These are phyloP conservation scores for Suhomyces atakaporum DNA, from an alignment of 1,139 yeast species.

Conservation along the genomic window DNA sequence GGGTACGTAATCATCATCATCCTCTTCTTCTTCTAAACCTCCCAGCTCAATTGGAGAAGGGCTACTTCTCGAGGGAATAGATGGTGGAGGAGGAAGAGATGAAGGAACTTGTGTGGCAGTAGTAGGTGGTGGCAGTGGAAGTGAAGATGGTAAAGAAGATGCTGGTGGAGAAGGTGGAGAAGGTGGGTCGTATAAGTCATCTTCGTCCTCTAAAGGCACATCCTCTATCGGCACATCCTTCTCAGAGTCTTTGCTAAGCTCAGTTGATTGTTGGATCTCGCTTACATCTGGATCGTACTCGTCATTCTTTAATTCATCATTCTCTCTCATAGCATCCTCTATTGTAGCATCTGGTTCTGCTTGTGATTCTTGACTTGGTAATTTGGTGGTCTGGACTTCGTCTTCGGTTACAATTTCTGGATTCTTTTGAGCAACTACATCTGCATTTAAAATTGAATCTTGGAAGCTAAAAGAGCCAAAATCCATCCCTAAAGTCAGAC, in stretches of 20 bases:
- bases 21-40: conserved; percentile 3
- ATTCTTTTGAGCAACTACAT: not conserved
- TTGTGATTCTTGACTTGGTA: too few species aligned
- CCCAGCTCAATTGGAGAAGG: conserved; percentile 6
- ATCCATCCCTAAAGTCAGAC: conserved; percentile 7
- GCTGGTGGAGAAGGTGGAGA: too few species aligned
- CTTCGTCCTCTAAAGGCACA: conserved; percentile 13
- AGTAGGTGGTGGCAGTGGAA: too few species aligned
- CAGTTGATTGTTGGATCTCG: not conserved
- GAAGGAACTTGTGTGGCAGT: too few species aligned
- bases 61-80: conserved; percentile 5
- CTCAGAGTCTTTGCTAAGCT: too few species aligned
- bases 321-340: too few species aligned
- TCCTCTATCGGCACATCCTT: conserved; percentile 1
- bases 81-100: conserved; percentile 8
- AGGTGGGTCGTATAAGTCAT: conserved; percentile 9
- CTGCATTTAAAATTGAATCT: conserved; percentile 7
- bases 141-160: too few species aligned
- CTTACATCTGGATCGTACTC: not conserved
- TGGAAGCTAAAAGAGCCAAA: conserved; percentile 10
- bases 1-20: conserved; percentile 14
- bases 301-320: not conserved
- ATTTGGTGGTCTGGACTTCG: too few species aligned
- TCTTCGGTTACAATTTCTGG: too few species aligned
- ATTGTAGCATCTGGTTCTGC: too few species aligned